Evolutionary conservation across 805 yeast genomes (phyloP).

Genomic region (Yamadazyma sp.): DNA sequence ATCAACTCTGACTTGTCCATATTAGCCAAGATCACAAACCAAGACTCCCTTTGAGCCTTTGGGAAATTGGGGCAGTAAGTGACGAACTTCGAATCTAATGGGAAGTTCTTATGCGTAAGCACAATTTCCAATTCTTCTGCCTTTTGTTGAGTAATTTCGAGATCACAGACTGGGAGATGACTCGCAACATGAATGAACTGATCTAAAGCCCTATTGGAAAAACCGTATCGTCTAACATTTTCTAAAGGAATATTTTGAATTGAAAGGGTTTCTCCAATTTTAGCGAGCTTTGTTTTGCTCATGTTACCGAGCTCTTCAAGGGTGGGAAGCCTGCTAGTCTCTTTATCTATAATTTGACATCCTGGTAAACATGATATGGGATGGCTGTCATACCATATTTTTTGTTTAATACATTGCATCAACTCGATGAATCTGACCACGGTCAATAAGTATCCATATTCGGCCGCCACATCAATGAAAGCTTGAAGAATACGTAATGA

Average conservation of each 20-base stretch:
- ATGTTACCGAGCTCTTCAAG: conserved; percentile 39
- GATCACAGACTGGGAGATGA: conserved; percentile 61
- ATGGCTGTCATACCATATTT: conserved; percentile 80
- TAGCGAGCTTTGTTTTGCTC: conserved; percentile 31
- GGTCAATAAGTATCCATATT: conserved; percentile 66
- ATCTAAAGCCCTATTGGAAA: conserved; percentile 33
- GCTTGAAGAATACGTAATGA: conserved; percentile 93
- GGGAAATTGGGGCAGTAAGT: conserved; percentile 81
- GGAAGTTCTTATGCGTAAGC: conserved; percentile 53
- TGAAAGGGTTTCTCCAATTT: conserved; percentile 26
- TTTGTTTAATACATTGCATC: conserved; percentile 88
- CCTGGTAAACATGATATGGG: conserved; percentile 61
- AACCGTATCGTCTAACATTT: conserved; percentile 14
- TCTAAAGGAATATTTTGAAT: conserved; percentile 11
- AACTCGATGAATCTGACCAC: conserved; percentile 61
- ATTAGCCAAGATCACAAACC: conserved; percentile 74
- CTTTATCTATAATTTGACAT: conserved; percentile 12
- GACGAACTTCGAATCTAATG: conserved; percentile 58
- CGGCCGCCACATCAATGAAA: conserved; percentile 84
- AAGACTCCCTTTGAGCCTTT: conserved; percentile 86
- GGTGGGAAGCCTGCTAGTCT: conserved; percentile 18
- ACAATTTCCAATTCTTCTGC: conserved; percentile 40
- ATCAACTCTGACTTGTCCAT: conserved; percentile 51
- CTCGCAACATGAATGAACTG: conserved; percentile 54
- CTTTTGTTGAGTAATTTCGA: conserved; percentile 39